Base-by-base conservation (phyloP, 2,329 filamentous ascomycete genomes). In the Colletotrichum salicis region DNA sequence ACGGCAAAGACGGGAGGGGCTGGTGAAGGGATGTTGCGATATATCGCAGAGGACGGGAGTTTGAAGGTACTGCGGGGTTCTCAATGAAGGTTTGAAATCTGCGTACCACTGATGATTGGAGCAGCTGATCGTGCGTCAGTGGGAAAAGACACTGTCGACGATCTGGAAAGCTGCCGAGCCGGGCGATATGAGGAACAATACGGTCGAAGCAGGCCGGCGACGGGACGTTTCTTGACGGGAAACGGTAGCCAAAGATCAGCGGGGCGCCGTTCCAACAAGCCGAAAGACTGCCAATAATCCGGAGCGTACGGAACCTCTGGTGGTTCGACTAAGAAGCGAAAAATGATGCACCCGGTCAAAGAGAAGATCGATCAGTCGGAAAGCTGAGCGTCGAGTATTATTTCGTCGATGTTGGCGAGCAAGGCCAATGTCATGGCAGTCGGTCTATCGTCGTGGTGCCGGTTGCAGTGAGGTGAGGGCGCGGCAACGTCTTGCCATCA, bases 371-470 rank as follows among this genome's bases (percentile, higher is more conserved):
- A 55, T n/a, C 41, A 22, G 19, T 48, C 41, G 19, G 19, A 27
- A 33, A 8, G 19, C 22, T 10, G 24, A 31, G 51, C 33, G 41
- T 41, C 3, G 48, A 64, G 22, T 24, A 51, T 33, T 24, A 33
- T 22, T 27, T 64, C 15, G 31, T 55, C 33, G 61, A 13, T 33
- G 24, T 55, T 45, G 27, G 27, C 37, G 10, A 64, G n/a, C 13
- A 24, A 22, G n/a, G 35, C 33, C 54, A 60, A 62, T 59, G 41
- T 59, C 27, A 45, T 41, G 65, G 48, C 60, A 64, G 31, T 48
- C 15, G 60, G 31, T 35, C 12, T 60, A 24, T 63, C 22, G 54
- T 61, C 35, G 65, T 56, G 65, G 63, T 64, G 65, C 59, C 59
- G 33, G 48, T 31, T 41, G 58, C 69, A 22, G 37, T 48, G 54